Percentiles rank a stretch among this genome's conserved stretches.
Evolutionary conservation across 306 rosid genomes (phyloP).

Genomic region (Bauhinia variegata): DNA sequence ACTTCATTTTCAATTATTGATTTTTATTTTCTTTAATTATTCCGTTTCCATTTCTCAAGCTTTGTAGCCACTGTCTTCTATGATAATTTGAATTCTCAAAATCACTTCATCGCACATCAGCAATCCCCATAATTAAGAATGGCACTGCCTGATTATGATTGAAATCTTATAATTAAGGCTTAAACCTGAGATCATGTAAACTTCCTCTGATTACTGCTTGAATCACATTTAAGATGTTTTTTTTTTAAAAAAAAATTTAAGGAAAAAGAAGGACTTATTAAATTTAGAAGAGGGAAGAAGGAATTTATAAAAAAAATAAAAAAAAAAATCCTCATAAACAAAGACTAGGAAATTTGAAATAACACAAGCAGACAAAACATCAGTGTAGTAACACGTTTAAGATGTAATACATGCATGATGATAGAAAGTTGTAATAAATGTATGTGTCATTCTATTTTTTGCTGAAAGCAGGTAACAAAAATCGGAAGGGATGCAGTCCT

Average conservation of each 20-base stretch:
- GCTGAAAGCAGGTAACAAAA: conserved; percentile 80
- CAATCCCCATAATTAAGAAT: conserved; percentile 18
- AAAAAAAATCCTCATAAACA: no score
- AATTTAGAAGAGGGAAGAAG: no score
- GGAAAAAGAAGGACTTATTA: no score
- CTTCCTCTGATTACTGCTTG: conserved; percentile 24
- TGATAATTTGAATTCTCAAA: conserved; percentile 29
- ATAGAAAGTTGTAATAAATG: conserved; percentile 30
- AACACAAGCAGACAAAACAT: no score
- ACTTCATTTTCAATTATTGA: background rate
- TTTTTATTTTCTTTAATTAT: no score
- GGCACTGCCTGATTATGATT: conserved; percentile 23
- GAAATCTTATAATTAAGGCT: conserved; percentile 17
- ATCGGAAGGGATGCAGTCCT: conserved; percentile 98
- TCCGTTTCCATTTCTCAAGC: background rate
- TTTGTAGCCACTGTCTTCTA: conserved; percentile 4
- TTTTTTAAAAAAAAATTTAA: no score
- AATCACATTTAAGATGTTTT: background rate
- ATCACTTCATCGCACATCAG: background rate
- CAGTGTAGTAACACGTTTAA: background rate
- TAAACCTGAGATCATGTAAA: conserved; percentile 17
- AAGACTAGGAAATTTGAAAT: no score
- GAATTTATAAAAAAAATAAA: no score
- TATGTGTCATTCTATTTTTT: conserved; percentile 29
- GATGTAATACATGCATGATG: conserved; percentile 19